Conservation (phyloP, 345 rosid species). For the Luvunga scandens region DNA sequence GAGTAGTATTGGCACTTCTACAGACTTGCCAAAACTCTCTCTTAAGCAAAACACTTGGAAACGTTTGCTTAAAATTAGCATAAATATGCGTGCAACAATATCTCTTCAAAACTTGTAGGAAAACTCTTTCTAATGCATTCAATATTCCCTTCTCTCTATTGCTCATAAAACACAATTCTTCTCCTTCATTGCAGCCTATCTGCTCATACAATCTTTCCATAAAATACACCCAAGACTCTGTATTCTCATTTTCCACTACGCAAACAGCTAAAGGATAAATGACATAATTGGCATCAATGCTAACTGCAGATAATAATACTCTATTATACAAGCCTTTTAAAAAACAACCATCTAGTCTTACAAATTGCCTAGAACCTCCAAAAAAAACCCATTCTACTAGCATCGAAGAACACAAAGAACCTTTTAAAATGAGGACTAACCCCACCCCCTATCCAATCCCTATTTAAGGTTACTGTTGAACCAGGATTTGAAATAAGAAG, state of each 20-base stretch:
- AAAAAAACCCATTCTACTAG: not conserved
- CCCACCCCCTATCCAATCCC: too few relatives aligned
- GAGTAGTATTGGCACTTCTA: too few relatives aligned
- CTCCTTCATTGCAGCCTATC: not conserved
- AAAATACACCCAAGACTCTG: not conserved
- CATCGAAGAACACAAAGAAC: too few relatives aligned
- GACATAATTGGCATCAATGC: not conserved
- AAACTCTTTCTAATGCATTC: not conserved
- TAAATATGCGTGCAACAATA: not conserved
- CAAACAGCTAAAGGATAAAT: not conserved
- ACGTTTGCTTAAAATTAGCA: not conserved
- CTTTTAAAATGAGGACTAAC: too few relatives aligned
- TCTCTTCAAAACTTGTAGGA: not conserved
- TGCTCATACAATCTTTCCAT: not conserved
- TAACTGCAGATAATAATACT: not conserved
- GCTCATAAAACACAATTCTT: not conserved
- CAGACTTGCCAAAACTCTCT: not conserved
- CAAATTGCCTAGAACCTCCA: not conserved
- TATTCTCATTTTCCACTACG: not conserved
- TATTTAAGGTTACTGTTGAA: too few relatives aligned
- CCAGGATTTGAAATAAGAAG: too few relatives aligned
- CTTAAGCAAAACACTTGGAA: not conserved
- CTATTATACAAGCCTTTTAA: not conserved
- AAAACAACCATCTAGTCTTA: not conserved
- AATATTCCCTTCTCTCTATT: not conserved